Conservation (phyloP, 2,329 filamentous ascomycete genomes). For the Fusarium sp. region DNA sequence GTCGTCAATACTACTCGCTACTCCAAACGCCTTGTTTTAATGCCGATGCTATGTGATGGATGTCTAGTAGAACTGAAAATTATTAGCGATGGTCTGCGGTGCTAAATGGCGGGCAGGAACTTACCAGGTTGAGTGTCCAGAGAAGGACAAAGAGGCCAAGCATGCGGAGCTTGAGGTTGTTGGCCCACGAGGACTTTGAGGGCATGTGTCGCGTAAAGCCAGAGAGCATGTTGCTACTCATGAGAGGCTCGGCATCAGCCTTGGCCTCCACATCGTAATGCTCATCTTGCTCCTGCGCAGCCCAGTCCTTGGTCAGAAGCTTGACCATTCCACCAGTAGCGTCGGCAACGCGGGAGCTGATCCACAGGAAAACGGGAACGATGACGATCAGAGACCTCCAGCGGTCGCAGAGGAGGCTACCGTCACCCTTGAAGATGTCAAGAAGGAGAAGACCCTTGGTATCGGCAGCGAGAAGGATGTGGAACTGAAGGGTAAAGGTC, state of each 20-base stretch:
- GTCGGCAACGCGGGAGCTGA: slow-evolving; percentile 33
- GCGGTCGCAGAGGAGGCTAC: slow-evolving; percentile 32
- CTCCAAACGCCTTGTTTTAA: slow-evolving; percentile 24
- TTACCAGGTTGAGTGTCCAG: slow-evolving; percentile 31
- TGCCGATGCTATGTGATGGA: neutral
- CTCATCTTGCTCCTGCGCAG: slow-evolving; percentile 3
- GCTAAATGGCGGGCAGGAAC: neutral
- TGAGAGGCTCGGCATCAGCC: slow-evolving; percentile 28
- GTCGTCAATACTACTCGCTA: slow-evolving; percentile 9
- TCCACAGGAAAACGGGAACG: slow-evolving; percentile 40
- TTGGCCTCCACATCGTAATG: slow-evolving; percentile 26
- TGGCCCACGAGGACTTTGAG: slow-evolving; percentile 24
- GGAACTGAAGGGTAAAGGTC: slow-evolving; percentile 66
- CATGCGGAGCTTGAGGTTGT: slow-evolving; percentile 30
- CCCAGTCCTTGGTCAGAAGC: slow-evolving; percentile 27
- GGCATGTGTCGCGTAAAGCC: slow-evolving; percentile 23
- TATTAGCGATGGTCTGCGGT: neutral
- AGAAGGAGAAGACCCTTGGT: slow-evolving; percentile 54
- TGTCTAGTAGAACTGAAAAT: slow-evolving; percentile 22
- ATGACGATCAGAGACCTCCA: slow-evolving; percentile 40
- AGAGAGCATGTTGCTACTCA: slow-evolving; percentile 13
- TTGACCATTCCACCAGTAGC: slow-evolving; percentile 34
- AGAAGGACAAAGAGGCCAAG: slow-evolving; percentile 28
- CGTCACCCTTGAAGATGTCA: slow-evolving; percentile 30
- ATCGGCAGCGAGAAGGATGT: slow-evolving; percentile 68